phyloP scores from a whole-genome alignment of 805 yeast genomes.

The Candida wancherniae region DNA sequence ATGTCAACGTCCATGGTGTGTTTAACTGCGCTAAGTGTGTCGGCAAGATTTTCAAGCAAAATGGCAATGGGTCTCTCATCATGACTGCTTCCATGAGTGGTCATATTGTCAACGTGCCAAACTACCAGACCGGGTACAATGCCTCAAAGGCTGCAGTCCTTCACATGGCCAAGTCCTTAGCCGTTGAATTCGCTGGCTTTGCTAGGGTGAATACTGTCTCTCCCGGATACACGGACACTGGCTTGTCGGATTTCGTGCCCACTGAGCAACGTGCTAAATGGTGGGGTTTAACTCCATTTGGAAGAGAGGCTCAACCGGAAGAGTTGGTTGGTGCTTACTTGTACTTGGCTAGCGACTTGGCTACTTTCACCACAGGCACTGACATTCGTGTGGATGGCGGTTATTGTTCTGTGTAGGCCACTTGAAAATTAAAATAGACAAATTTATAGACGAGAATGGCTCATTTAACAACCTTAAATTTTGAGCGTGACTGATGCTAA shows the following conservation, averaged over 20 bases:
- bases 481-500: too few species aligned
- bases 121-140: conserved; percentile 60
- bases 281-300: conserved; percentile 22
- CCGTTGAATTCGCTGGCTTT: conserved; percentile 20
- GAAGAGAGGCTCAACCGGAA: conserved; percentile 20
- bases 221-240: conserved; percentile 20
- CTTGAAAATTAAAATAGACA: not conserved
- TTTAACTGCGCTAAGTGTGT: conserved; percentile 60
- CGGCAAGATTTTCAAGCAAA: conserved; percentile 68
- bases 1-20: conserved; percentile 35
- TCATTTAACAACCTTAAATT: too few species aligned
- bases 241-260: conserved; percentile 19
- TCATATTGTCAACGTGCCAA: conserved; percentile 82
- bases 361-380: conserved; percentile 19
- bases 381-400: conserved; percentile 22
- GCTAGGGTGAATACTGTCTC: conserved; percentile 20
- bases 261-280: conserved; percentile 19
- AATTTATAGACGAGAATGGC: not conserved
- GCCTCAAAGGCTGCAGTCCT: conserved; percentile 21
- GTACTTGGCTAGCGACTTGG: conserved; percentile 22
- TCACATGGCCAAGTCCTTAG: conserved; percentile 21
- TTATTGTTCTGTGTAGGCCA: conserved; percentile 15
- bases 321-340: conserved; percentile 21
- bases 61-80: conserved; percentile 72
- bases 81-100: conserved; percentile 90